These are phyloP conservation scores for Amauroascus niger DNA, from an alignment of 2,329 filamentous ascomycete genomes.

Conservation along the genomic window DNA sequence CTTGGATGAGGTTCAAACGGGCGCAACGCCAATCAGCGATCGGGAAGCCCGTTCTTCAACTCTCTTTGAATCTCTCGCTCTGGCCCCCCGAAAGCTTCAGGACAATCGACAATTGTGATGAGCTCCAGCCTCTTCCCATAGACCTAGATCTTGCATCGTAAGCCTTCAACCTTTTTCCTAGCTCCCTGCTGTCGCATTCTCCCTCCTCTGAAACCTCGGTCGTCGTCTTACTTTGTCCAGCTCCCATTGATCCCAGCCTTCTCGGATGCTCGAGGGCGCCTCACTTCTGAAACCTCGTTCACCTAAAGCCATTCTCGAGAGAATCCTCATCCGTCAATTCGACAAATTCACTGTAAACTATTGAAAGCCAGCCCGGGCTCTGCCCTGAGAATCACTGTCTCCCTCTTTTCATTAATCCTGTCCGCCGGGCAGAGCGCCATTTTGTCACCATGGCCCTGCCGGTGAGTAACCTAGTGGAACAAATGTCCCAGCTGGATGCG, in stretches of 20 bases:
- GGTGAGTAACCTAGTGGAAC: constrained; percentile 55
- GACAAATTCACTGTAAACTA: background rate
- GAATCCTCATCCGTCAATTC: background rate
- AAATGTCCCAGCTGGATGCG: constrained; percentile 78
- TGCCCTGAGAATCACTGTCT: background rate
- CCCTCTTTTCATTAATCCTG: background rate
- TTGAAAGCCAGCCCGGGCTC: background rate
- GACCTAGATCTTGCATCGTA: background rate
- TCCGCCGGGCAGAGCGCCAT: constrained; percentile 1
- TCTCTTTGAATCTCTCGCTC: background rate
- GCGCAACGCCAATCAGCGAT: background rate
- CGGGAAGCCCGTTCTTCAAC: background rate
- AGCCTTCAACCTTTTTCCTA: background rate
- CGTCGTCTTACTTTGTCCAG: background rate
- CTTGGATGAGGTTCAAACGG: background rate
- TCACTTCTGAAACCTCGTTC: constrained; percentile 1
- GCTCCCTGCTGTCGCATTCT: background rate
- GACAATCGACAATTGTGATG: background rate
- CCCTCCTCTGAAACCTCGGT: background rate
- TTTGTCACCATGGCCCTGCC: constrained; percentile 11
- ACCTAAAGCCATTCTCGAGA: background rate
- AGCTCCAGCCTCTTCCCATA: background rate
- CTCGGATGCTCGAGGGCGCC: background rate
- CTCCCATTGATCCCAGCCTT: background rate
- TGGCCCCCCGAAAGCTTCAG: background rate